Evolutionary conservation across 208 protist species (phyloP).

Genomic region (Crithidia thermophila): DNA sequence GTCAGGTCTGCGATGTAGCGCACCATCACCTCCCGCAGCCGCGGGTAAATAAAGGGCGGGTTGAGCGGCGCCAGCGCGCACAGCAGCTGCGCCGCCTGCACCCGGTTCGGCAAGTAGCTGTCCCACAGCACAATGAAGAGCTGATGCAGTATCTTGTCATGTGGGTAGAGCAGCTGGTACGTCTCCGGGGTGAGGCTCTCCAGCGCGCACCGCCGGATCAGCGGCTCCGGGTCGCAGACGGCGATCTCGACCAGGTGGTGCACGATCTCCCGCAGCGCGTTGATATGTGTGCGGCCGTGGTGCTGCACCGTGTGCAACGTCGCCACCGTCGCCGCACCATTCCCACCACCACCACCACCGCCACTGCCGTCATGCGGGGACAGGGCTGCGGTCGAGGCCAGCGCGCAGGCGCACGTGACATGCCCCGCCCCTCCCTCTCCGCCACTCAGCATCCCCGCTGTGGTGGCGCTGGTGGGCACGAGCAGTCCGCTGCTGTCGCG

Average conservation of each 20-base stretch:
- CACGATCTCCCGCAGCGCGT: conserved; percentile 59
- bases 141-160: conserved; percentile 59
- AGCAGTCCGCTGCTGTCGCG: conserved; percentile 19
- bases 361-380: too few relatives aligned
- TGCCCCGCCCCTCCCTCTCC: too few relatives aligned
- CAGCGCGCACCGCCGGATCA: conserved; percentile 62
- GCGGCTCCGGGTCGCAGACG: conserved; percentile 68
- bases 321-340: not conserved
- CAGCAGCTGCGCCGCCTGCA: conserved; percentile 64
- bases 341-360: not conserved
- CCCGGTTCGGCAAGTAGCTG: conserved; percentile 56
- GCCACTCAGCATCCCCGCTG: too few relatives aligned
- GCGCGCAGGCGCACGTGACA: too few relatives aligned
- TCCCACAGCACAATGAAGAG: conserved; percentile 76
- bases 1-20: conserved; percentile 56
- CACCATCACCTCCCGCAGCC: conserved; percentile 66
- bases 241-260: conserved; percentile 72
- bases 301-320: conserved; percentile 34
- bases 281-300: conserved; percentile 68
- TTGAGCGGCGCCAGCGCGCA: conserved; percentile 63
- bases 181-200: conserved; percentile 50
- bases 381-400: too few relatives aligned
- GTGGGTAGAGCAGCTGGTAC: conserved; percentile 71
- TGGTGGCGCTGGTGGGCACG: not conserved
- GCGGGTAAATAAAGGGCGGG: conserved; percentile 62